phyloP scores from a whole-genome alignment of 208 protist genomes.

The Endotrypanum monterogeii region DNA sequence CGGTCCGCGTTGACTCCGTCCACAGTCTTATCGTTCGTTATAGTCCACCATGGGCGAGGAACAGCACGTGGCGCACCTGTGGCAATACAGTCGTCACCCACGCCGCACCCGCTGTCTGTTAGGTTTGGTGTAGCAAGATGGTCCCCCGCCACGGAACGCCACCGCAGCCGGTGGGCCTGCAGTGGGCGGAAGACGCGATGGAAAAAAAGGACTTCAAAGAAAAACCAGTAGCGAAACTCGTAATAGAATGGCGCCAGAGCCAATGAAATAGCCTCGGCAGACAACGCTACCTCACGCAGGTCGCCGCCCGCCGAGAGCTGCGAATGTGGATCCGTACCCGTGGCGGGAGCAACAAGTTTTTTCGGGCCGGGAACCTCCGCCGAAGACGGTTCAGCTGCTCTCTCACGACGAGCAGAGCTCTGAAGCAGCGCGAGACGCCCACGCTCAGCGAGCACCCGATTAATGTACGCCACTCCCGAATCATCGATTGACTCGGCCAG shows the following conservation, averaged over 20 bases:
- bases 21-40: conserved; percentile 5
- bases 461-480: conserved; percentile 8
- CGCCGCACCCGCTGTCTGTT: background rate
- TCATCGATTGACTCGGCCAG: background rate
- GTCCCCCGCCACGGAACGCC: background rate
- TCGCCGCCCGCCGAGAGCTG: background rate
- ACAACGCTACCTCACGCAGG: background rate
- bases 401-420: background rate
- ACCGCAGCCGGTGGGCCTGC: conserved; percentile 21
- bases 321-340: background rate
- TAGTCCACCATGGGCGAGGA: conserved; percentile 16
- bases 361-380: background rate
- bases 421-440: conserved; percentile 5
- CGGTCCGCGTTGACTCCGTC: background rate
- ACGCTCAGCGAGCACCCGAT: conserved; percentile 5
- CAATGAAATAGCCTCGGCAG: conserved; percentile 2
- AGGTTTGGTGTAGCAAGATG: background rate
- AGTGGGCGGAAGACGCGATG: conserved; percentile 31
- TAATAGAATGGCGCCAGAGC: conserved; percentile 38
- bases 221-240: conserved; percentile 78
- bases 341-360: background rate
- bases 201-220: conserved; percentile 70
- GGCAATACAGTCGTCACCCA: background rate
- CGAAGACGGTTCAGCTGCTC: background rate
- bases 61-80: background rate